Conservation (phyloP, 306 rosid genomes). For the Castanea sativa region DNA sequence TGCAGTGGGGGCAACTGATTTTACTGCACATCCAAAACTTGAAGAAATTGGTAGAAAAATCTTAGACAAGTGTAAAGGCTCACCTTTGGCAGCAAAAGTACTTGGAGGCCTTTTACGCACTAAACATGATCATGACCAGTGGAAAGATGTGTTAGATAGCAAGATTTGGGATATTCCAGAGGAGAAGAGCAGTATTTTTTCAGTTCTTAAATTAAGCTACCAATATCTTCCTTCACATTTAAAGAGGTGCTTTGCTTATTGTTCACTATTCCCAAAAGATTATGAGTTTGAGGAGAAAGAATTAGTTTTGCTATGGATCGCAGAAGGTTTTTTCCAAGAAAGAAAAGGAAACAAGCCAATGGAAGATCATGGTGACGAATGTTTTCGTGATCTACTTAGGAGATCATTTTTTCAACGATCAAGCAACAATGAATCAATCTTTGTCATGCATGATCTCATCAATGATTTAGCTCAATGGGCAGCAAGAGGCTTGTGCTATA, state of each 20-base stretch:
- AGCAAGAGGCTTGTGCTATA: too few species aligned
- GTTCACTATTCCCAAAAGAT: constrained; percentile 1
- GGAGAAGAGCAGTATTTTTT: neutral
- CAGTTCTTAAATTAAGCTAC: constrained; percentile 1
- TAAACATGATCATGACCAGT: neutral
- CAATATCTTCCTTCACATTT: neutral
- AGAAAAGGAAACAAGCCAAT: too few species aligned
- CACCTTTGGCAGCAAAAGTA: neutral
- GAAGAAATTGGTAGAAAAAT: neutral
- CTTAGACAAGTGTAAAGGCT: neutral
- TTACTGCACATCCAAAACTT: neutral
- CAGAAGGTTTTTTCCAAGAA: neutral
- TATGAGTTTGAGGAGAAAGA: neutral
- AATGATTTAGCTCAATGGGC: neutral
- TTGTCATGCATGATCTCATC: neutral
- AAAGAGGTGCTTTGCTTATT: constrained; percentile 2
- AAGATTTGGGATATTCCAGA: neutral
- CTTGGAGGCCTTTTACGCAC: neutral
- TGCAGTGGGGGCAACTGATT: neutral
- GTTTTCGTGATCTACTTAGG: neutral
- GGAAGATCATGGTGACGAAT: neutral
- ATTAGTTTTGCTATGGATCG: neutral
- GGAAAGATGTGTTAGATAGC: neutral
- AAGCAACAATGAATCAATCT: fast-evolving
- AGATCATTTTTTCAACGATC: neutral